phyloP scores from a whole-genome alignment of 805 yeast species.

The Middelhovenomyces tepae region DNA sequence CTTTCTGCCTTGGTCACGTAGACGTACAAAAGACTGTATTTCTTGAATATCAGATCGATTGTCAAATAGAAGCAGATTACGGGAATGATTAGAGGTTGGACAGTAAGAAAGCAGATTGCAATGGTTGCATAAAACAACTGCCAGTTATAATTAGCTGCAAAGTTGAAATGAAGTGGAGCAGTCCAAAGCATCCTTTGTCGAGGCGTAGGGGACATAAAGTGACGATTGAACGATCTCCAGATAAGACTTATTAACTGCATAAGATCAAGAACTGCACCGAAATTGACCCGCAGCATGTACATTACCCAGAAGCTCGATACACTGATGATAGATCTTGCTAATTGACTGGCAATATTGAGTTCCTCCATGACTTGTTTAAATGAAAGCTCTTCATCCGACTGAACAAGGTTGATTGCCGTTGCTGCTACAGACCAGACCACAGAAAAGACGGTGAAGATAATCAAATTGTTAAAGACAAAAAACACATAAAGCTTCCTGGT shows the following conservation, averaged over 20 bases:
- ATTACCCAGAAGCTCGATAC: conserved; percentile 35
- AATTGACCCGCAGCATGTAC: conserved; percentile 27
- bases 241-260: conserved; percentile 24
- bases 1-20: conserved; percentile 30
- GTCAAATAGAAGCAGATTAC: conserved; percentile 24
- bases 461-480: conserved; percentile 31
- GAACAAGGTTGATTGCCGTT: conserved; percentile 21
- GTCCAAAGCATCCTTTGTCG: conserved; percentile 24
- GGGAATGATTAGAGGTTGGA: conserved; percentile 31
- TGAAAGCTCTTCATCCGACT: conserved; percentile 12
- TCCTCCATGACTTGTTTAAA: conserved; percentile 22
- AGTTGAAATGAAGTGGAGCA: conserved; percentile 28
- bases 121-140: conserved; percentile 28
- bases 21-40: conserved; percentile 28
- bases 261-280: conserved; percentile 25
- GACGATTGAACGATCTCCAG: conserved; percentile 17
- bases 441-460: conserved; percentile 31
- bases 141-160: conserved; percentile 27
- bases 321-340: conserved; percentile 29
- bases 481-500: conserved; percentile 29
- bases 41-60: conserved; percentile 26
- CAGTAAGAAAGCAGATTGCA: conserved; percentile 29
- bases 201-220: conserved; percentile 26
- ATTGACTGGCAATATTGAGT: conserved; percentile 24
- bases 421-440: conserved; percentile 30